Conservation (phyloP, 2,329 filamentous ascomycete species). For the Epichloe gansuensis region DNA sequence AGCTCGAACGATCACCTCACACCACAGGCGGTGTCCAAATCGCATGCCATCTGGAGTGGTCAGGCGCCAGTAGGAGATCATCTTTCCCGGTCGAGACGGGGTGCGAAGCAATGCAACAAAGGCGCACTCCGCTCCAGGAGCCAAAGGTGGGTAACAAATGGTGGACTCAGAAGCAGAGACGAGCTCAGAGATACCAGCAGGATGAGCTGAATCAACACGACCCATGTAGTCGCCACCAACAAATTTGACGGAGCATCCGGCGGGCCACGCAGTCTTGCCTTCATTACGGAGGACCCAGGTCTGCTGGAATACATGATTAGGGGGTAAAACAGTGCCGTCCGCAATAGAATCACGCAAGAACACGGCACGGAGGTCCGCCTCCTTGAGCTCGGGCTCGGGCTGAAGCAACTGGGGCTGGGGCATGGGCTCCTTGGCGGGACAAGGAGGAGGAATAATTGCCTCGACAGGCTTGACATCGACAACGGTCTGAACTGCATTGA, state of each 20-base stretch:
- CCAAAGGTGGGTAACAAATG: conserved; percentile 53
- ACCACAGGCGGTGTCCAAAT: conserved; percentile 93
- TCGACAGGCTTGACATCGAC: conserved; percentile 56
- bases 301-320: conserved; percentile 69
- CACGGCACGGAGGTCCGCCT: conserved; percentile 31
- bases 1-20: conserved; percentile 63
- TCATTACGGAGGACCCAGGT: conserved; percentile 86
- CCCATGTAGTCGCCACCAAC: conserved; percentile 96
- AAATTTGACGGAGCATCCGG: conserved; percentile 80
- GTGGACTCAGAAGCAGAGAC: conserved; percentile 73
- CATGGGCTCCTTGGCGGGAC: conserved; percentile 5
- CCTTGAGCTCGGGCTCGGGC: conserved; percentile 13
- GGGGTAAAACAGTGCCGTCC: conserved; percentile 62
- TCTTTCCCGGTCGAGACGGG: conserved; percentile 60
- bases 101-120: conserved; percentile 82
- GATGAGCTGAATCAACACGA: conserved; percentile 66
- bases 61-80: conserved; percentile 93
- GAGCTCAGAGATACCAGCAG: conserved; percentile 66
- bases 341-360: conserved; percentile 68
- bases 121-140: conserved; percentile 58
- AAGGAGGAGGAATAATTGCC: conserved; percentile 8
- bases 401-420: neutral
- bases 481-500: conserved; percentile 53
- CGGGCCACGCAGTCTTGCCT: conserved; percentile 68
- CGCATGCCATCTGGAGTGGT: conserved; percentile 67